Base-by-base conservation (phyloP, 169 alveolate species). In the Cryptosporidium bovis region DNA sequence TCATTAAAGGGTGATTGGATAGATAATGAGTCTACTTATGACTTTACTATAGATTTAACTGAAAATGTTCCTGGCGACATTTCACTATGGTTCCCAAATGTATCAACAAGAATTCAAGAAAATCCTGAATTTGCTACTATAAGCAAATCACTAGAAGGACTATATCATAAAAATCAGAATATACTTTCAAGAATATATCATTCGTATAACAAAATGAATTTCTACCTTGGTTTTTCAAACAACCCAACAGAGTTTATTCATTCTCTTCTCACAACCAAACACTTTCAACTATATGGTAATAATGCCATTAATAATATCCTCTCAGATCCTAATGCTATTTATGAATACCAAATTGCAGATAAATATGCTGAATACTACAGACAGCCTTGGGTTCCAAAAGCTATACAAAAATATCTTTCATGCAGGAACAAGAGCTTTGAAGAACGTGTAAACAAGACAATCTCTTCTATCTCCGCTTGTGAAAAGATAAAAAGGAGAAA, bases 361-460 rank as follows among this genome's bases (percentile, higher is more conserved):
- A 77, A 77, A 36, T 77, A 77, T 77, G 71, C 77, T 12, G 87
- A 77, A 20, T 77, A 77, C 48, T 77, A 77, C 18, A 77, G 87
- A 24, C 87, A 77, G 31, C 87, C 87, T 12, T 77, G 87, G 87
- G 87, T 77, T 20, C 87, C 87, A 56, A 77, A 46, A 50, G 87
- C 87, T 16, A 62, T 77, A 58, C 71, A 77, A 77, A 77, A 77
- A 36, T 77, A 77, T 31, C 40, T 77, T 8, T 77, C 71, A 8
- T 56, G 55, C n/a, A 77, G 36, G n/a, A 62, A 77, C 18, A 77
- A 27, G 36, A 77, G 46, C 51, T 77, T 77, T 60, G 87, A 77
- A 27, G 87, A 77, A 13, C 50, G 77, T 34, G 87, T 77, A 16
- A 62, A 62, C 50, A 77, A 77, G 50, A 77, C 87, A 1, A 51